Percentiles rank a stretch among this genome's conserved stretches.
Evolutionary conservation across 306 rosid genomes (phyloP).

Genomic region (Psophocarpus tetragonolobus): DNA sequence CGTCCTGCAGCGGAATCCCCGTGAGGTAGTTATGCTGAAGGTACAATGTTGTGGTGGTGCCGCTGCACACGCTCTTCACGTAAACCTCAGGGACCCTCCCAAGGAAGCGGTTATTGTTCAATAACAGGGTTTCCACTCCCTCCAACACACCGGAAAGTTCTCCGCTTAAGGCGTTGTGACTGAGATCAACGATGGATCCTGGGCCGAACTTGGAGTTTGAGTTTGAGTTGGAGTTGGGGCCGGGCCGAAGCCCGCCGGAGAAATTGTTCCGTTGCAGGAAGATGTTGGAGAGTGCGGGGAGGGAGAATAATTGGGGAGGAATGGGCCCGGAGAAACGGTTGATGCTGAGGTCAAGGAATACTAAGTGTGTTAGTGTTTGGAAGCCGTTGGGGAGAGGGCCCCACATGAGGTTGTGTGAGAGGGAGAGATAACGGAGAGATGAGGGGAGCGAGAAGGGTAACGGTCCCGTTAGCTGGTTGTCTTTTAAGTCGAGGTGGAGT

Average conservation of each 20-base stretch:
- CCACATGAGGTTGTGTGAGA: constrained; percentile 53
- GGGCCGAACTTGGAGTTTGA: constrained; percentile 43
- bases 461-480: constrained; percentile 51
- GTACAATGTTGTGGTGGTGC: constrained; percentile 65
- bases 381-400: constrained; percentile 63
- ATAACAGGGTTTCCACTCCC: constrained; percentile 62
- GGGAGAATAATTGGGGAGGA: constrained; percentile 58
- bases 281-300: constrained; percentile 49
- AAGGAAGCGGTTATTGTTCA: constrained; percentile 67
- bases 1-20: constrained; percentile 35
- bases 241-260: constrained; percentile 54
- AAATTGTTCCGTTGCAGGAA: constrained; percentile 71
- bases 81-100: constrained; percentile 65
- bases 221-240: background rate
- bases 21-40: constrained; percentile 72
- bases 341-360: constrained; percentile 64
- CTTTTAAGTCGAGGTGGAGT: constrained; percentile 61
- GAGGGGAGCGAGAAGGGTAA: constrained; percentile 50
- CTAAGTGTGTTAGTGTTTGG: constrained; percentile 49
- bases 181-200: constrained; percentile 67
- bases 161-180: constrained; percentile 61
- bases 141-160: constrained; percentile 50
- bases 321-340: constrained; percentile 63
- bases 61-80: constrained; percentile 56
- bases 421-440: constrained; percentile 69